Evolutionary conservation across 768 basidiomycete genomes (phyloP), one percentile per base, ranked within the genome.

Genomic region (Vishniacozyma victoriae): DNA sequence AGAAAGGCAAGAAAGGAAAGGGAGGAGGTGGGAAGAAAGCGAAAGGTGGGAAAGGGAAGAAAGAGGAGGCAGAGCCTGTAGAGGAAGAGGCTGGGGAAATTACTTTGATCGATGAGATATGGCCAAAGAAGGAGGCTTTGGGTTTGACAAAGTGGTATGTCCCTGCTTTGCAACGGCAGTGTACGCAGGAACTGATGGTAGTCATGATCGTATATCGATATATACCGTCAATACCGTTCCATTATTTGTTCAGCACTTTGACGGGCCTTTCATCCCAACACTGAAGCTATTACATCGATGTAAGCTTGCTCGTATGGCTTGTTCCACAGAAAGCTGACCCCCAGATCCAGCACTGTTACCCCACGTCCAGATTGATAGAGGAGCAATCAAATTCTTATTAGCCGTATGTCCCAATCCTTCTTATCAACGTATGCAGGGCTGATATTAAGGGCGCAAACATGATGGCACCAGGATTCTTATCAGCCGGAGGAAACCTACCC

Each of bases 51-150:
- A 45, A 44, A 31, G 51, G 46, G 15, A 52, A 57, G 22, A 41
- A 58, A 22, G 43, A 41, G 20, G 23, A 50, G 12, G 53, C 36
- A 16, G 42, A 60, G 27, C 29, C 29, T 33, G 29, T 33, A n/a
- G 29, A n/a, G n/a, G 63, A 57, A 4, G 64, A 48, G 12, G 55
- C 83, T 54, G 78, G 81, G 35, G 87, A 87, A 55, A 81, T 83
- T 23, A 24, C 27, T 3, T 57, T 65, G 2, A 75, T 97, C 24
- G 95, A 99, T 67, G 80, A 80, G 60, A 80, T 99, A 43, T 99
- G 95, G 95, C 89, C 92, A 2, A 99, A 97, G 86, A 99, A 97
- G 78, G 93, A 96, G 76, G 79, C 84, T 2, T 76, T 96, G 39
- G 83, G 86, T 4, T 84, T 86, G 62, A 87, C 91, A 52, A 97